Conservation (phyloP, 345 rosid species). For the Erucastrum elatum region DNA sequence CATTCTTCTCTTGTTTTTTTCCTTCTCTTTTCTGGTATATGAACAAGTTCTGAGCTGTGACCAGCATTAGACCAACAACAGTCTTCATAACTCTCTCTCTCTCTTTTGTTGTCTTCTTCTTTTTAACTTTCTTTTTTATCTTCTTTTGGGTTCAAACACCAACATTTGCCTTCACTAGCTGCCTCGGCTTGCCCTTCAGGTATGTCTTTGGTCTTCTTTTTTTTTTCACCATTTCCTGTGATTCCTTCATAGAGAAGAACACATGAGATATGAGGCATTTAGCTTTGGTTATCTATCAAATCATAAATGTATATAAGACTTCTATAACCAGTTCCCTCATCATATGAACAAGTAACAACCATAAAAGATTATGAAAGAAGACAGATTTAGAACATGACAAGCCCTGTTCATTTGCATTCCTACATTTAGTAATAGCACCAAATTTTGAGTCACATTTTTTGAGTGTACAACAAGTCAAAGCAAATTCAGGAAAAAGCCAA, state of each 20-base stretch:
- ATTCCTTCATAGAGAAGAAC: neutral
- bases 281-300: conserved; percentile 19
- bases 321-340: conserved; percentile 10
- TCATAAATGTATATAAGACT: neutral
- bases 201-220: neutral
- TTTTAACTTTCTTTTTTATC: neutral
- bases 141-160: conserved; percentile 20
- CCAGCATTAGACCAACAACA: conserved; percentile 30
- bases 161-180: conserved; percentile 22
- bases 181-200: conserved; percentile 39
- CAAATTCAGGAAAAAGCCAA: conserved; percentile 25
- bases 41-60: conserved; percentile 41
- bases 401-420: conserved; percentile 30
- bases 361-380: conserved; percentile 17
- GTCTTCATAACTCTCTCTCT: conserved; percentile 32
- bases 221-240: neutral
- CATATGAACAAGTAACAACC: conserved; percentile 25
- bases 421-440: conserved; percentile 36
- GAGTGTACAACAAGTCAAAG: conserved; percentile 39
- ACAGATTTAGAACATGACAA: conserved; percentile 14
- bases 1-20: conserved; percentile 30
- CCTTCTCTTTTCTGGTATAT: conserved; percentile 37
- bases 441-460: conserved; percentile 34
- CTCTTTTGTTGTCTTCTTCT: neutral
- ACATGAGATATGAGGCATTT: neutral